phyloP scores from a whole-genome alignment of 257 asterid species.

The Fraxinus americana region DNA sequence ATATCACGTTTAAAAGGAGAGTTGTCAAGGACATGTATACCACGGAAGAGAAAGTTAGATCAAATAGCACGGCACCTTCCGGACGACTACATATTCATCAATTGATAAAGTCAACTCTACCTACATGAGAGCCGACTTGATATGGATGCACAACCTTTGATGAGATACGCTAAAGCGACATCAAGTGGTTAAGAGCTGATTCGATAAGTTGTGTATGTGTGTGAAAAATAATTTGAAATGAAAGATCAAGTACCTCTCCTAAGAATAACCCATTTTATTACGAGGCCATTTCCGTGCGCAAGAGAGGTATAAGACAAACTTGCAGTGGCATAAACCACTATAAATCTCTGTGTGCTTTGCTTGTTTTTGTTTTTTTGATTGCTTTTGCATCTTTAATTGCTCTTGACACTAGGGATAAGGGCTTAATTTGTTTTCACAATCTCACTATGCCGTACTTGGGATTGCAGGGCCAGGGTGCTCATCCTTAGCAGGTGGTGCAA shows the following conservation, averaged over 20 bases:
- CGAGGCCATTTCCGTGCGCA: too few relatives aligned
- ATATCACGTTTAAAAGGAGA: neutral
- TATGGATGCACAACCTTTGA: slow-evolving; percentile 66
- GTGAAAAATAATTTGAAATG: neutral
- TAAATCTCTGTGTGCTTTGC: too few relatives aligned
- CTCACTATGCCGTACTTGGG: neutral
- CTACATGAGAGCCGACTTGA: slow-evolving; percentile 62
- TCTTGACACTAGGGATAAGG: too few relatives aligned
- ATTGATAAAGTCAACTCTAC: slow-evolving; percentile 60
- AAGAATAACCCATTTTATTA: slow-evolving; percentile 40
- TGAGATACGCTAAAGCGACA: slow-evolving; percentile 2
- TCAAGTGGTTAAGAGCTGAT: slow-evolving; percentile 12
- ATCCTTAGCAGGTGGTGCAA: slow-evolving; percentile 39
- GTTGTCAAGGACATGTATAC: too few relatives aligned
- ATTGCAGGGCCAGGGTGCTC: slow-evolving; percentile 43
- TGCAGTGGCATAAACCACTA: too few relatives aligned
- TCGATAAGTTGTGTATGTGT: neutral
- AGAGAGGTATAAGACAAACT: too few relatives aligned
- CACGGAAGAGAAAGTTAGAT: neutral
- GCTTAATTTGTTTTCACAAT: too few relatives aligned
- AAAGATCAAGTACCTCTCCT: slow-evolving; percentile 62
- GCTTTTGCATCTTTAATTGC: too few relatives aligned
- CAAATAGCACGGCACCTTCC: slow-evolving; percentile 41
- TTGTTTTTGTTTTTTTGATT: too few relatives aligned
- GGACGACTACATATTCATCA: slow-evolving; percentile 68